These are phyloP conservation scores for Yamadazyma aaseri DNA, from an alignment of 1,139 yeast genomes.

Conservation along the genomic window DNA sequence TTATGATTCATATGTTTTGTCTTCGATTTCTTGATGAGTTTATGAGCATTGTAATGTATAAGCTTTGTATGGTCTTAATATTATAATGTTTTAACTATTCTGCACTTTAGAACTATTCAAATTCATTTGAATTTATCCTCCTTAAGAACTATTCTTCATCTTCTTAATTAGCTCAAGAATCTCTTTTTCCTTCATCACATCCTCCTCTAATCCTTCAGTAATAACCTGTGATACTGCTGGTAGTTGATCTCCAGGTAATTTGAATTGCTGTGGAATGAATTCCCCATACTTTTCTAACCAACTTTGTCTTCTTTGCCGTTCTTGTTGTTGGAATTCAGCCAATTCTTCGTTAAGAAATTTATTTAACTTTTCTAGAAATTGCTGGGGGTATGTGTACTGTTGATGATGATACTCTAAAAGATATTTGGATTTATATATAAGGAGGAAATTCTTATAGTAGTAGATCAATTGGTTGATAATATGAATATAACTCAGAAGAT, in stretches of 20 bases:
- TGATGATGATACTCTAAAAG: slow-evolving; percentile 42
- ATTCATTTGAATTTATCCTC: no score
- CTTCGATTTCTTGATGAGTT: no score
- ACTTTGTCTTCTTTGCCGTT: slow-evolving; percentile 30
- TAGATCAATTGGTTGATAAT: slow-evolving; percentile 30
- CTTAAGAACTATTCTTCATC: no score
- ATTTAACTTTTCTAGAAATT: slow-evolving; percentile 30
- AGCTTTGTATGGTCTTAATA: no score
- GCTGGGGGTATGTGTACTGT: slow-evolving; percentile 39
- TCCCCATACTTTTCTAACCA: slow-evolving; percentile 44
- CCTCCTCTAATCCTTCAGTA: slow-evolving; percentile 36
- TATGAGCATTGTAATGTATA: no score
- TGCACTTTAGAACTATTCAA: no score
- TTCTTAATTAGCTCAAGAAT: slow-evolving; percentile 22
- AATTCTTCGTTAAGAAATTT: slow-evolving; percentile 36
- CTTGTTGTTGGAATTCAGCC: slow-evolving; percentile 33
- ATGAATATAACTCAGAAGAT: slow-evolving; percentile 22
- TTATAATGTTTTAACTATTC: no score
- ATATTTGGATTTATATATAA: slow-evolving; percentile 37
- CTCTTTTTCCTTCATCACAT: slow-evolving; percentile 25
- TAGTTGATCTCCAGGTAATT: slow-evolving; percentile 41
- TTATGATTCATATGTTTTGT: no score
- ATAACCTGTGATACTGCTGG: slow-evolving; percentile 43
- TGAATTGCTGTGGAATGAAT: slow-evolving; percentile 39
- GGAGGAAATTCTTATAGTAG: slow-evolving; percentile 38